Percentiles rank a stretch among this genome's conserved stretches.
Evolutionary conservation across 2,329 filamentous ascomycete species (phyloP).

Genomic region (Diaporthe eres): DNA sequence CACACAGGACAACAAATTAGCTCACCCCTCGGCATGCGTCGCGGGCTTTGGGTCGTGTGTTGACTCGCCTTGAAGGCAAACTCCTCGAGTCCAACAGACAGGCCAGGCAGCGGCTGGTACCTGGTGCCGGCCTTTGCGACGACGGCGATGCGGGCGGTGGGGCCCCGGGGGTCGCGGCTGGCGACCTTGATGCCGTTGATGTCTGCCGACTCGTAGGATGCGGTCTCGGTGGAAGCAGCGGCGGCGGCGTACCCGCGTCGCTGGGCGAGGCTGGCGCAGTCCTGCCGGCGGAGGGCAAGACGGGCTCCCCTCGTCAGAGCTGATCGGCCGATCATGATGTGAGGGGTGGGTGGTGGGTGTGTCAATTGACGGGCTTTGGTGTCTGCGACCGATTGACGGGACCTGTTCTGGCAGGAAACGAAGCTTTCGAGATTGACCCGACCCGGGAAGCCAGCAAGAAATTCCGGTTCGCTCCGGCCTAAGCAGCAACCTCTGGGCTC

Average conservation of each 20-base stretch:
- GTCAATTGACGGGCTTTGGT: slow-evolving; percentile 65
- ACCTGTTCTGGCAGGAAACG: slow-evolving; percentile 40
- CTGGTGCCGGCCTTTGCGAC: slow-evolving; percentile 95
- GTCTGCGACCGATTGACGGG: slow-evolving; percentile 44
- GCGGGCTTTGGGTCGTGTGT: slow-evolving; percentile 39
- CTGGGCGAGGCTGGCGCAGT: slow-evolving; percentile 68
- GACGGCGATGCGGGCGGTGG: slow-evolving; percentile 90
- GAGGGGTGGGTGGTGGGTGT: slow-evolving; percentile 64
- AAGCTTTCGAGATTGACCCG: slow-evolving; percentile 45
- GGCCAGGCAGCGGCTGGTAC: slow-evolving; percentile 90
- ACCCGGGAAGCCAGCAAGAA: slow-evolving; percentile 24
- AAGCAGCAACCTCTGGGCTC: slow-evolving; percentile 38
- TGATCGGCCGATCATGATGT: slow-evolving; percentile 74
- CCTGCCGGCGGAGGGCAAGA: slow-evolving; percentile 69
- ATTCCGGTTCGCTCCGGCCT: slow-evolving; percentile 48
- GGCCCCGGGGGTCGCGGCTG: slow-evolving; percentile 88
- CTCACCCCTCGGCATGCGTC: slow-evolving; percentile 49
- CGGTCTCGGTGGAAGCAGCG: slow-evolving; percentile 72
- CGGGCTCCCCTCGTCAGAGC: slow-evolving; percentile 71
- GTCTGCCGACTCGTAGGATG: slow-evolving; percentile 90
- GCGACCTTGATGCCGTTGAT: slow-evolving; percentile 92
- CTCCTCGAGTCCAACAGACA: slow-evolving; percentile 90
- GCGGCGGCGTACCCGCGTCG: slow-evolving; percentile 71
- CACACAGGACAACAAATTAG: slow-evolving; percentile 60
- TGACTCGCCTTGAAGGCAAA: slow-evolving; percentile 93